Base-by-base conservation (phyloP, 257 asterid species). In the Knoxia roxburghii region DNA sequence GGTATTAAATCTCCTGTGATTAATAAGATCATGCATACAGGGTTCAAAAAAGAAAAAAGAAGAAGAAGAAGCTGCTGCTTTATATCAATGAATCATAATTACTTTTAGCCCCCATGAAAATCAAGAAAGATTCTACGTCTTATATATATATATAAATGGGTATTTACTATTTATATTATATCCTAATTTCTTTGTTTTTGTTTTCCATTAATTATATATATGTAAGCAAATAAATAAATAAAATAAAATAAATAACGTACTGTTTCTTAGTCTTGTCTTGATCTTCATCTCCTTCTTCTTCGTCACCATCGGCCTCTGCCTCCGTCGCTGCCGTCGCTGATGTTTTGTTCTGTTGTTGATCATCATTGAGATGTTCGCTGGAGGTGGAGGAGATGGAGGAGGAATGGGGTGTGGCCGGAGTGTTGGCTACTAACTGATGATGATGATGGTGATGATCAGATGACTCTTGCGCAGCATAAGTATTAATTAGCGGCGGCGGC, bases 341-440 rank as follows among this genome's bases (percentile, higher is more conserved):
- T 49, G 58, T 43, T 13, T 71, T 75, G 9, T 41, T 67, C 62
- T 63, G 67, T 57, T 68, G 81, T n/a, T 63, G 79, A 58, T 73
- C 86, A 64, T 70, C 82, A 6, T 81, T 69, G 23, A 69, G 83
- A 6, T 78, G 87, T 69, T 91, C 96, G 3, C 80, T 80, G 0
- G 98, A 86, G 1, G 96, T 85, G 0, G 95, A 85, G 2, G 96
- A 89, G 12, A 86, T 54, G 6, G 82, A 77, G 0, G 82, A 68
- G 0, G 85, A 82, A 65, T 76, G 72, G 0, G 86, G 84, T 40
- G 84, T 82, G 7, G 51, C 82, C 49, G 86, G 80, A 35, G 69
- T 66, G 32, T 55, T 68, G 53, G 64, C 77, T 69, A 63, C 76
- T 60, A n/a, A n/a, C n/a, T n/a, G n/a, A n/a, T n/a, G n/a, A n/a